Conservation (phyloP, 1,284 basidiomycete genomes). For the Meira miltonrushii region DNA sequence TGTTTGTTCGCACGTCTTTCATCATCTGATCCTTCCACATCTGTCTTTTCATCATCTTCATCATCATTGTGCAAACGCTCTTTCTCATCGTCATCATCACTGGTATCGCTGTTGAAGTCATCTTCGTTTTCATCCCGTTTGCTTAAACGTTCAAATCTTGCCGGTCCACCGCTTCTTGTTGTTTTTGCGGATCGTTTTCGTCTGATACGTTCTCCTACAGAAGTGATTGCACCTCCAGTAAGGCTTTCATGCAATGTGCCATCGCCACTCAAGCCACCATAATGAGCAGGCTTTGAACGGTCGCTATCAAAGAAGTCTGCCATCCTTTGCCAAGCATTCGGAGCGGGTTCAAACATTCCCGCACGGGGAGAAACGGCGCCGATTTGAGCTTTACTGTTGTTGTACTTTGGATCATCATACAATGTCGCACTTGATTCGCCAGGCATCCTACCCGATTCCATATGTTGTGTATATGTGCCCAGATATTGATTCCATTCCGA, state of each 20-base stretch:
- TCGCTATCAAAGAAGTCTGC: conserved; percentile 17
- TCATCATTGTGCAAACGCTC: conserved; percentile 12
- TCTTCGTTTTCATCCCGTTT: conserved; percentile 13
- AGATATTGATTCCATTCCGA: conserved; percentile 44
- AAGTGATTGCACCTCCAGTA: neutral
- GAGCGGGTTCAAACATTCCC: conserved; percentile 38
- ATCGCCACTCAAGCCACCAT: conserved; percentile 24
- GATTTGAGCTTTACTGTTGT: neutral
- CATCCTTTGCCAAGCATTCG: conserved; percentile 24
- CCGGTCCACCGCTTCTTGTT: conserved; percentile 23
- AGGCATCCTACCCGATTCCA: conserved; percentile 20
- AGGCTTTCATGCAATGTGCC: neutral
- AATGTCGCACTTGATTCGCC: neutral
- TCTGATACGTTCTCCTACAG: neutral
- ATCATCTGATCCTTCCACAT: conserved; percentile 27
- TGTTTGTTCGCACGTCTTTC: conserved; percentile 13
- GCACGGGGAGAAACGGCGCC: conserved; percentile 14
- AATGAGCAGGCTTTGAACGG: conserved; percentile 22
- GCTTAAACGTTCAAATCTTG: conserved; percentile 28
- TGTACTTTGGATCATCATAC: neutral
- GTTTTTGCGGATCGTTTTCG: neutral
- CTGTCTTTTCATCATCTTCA: conserved; percentile 27
- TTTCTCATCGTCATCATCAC: conserved; percentile 7
- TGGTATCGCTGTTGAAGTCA: neutral
- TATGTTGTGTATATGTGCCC: conserved; percentile 28